Evolutionary conservation across 2,329 filamentous ascomycete genomes (phyloP).

Genomic region (Tolypocladium tundrense): DNA sequence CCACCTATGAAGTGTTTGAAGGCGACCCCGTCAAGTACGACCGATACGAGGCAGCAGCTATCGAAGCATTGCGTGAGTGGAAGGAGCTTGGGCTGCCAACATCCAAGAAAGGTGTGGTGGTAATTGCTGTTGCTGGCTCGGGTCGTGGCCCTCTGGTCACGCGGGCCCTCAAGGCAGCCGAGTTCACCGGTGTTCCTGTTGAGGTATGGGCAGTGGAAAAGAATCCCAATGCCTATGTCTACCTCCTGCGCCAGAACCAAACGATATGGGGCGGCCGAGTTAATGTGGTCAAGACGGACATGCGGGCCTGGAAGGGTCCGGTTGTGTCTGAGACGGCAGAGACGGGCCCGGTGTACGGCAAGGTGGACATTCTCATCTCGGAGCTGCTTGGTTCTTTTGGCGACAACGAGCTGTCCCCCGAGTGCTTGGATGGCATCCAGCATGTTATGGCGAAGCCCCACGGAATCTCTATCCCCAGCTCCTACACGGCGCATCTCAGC

Average conservation of each 20-base stretch:
- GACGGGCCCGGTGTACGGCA: slow-evolving; percentile 40
- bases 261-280: slow-evolving; percentile 72
- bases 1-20: slow-evolving; percentile 97
- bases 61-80: slow-evolving; percentile 75
- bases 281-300: slow-evolving; percentile 88
- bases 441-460: slow-evolving; percentile 68
- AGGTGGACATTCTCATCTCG: slow-evolving; percentile 87
- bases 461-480: slow-evolving; percentile 87
- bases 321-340: slow-evolving; percentile 32
- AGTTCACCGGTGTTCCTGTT: slow-evolving; percentile 64
- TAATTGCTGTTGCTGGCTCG: slow-evolving; percentile 87
- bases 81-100: slow-evolving; percentile 60
- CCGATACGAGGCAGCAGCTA: slow-evolving; percentile 83
- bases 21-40: slow-evolving; percentile 97
- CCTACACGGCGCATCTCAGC: slow-evolving; percentile 89
- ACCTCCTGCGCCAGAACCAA: slow-evolving; percentile 78
- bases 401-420: slow-evolving; percentile 93
- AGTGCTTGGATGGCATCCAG: slow-evolving; percentile 93
- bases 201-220: slow-evolving; percentile 93
- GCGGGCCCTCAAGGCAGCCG: slow-evolving; percentile 71
- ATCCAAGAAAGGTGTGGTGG: slow-evolving; percentile 58
- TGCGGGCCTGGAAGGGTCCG: slow-evolving; percentile 92
- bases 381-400: slow-evolving; percentile 92
- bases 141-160: slow-evolving; percentile 89
- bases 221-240: slow-evolving; percentile 94